A percentile compares a stretch with the other conserved stretches of the same genome.
Conservation (phyloP, 2,329 filamentous ascomycete species). For the Furcasterigmium furcatum region DNA sequence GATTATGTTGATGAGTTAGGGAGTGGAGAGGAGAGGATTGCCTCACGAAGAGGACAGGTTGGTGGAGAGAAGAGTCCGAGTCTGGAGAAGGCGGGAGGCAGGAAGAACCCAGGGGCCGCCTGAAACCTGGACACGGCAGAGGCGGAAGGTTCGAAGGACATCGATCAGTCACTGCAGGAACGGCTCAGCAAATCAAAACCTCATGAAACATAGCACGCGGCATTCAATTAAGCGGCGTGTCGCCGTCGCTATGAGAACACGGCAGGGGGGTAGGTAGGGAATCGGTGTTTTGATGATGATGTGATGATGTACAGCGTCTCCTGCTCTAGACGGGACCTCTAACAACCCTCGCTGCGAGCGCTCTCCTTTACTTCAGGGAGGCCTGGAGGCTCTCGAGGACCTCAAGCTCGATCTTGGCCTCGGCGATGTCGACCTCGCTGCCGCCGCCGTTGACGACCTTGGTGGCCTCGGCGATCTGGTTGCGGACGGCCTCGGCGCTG, state of each 20-base stretch:
- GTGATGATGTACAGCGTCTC: conserved; percentile 40
- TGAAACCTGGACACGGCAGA: background rate
- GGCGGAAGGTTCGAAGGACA: no score
- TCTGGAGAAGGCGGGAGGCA: background rate
- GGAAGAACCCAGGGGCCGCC: conserved; percentile 1
- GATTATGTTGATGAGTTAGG: background rate
- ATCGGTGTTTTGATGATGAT: conserved; percentile 26
- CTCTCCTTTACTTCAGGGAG: conserved; percentile 72
- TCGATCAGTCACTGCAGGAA: background rate
- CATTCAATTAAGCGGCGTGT: conserved; percentile 14
- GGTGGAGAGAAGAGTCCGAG: background rate
- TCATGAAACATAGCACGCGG: conserved; percentile 11
- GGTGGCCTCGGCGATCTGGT: conserved; percentile 91
- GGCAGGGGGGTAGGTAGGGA: conserved; percentile 11
- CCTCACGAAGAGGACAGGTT: conserved; percentile 8
- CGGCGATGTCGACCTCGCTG: conserved; percentile 95
- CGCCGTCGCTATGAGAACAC: conserved; percentile 3
- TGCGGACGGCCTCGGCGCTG: conserved; percentile 82
- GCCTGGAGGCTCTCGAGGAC: conserved; percentile 82
- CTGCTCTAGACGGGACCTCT: conserved; percentile 26
- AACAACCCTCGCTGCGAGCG: conserved; percentile 28
- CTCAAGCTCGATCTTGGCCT: conserved; percentile 99
- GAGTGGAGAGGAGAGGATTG: conserved; percentile 1
- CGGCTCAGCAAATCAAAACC: conserved; percentile 1
- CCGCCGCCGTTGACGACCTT: conserved; percentile 89